Base-by-base conservation (phyloP, 176 grass and related monocot species). In the Metroxylon sagu region DNA sequence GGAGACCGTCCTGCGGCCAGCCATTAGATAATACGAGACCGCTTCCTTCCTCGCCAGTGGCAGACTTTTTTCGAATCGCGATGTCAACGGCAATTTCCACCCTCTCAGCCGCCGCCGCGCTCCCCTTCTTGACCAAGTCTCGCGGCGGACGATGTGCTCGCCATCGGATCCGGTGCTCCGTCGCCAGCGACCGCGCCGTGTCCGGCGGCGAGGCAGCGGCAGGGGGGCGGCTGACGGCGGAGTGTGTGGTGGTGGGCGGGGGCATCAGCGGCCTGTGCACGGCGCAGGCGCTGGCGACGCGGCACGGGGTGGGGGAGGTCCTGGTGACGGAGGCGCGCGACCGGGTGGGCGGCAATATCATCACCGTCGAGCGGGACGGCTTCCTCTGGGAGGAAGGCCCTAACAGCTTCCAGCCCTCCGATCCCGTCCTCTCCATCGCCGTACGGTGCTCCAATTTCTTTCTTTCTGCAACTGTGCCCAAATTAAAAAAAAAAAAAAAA, bases 381-480 rank as follows among this genome's bases (percentile, higher is more conserved):
- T 97, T 85, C 62, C 87, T 91, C 23, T 97, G 87, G 93, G 93
- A 91, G 63, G 87, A 97, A 59, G 93, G 93, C 0, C 93, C 84
- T 59, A 97, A 97, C 66, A 97, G 93, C 73, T 97, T 91, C 78
- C 93, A 97, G 59, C 93, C 93, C 23, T 91, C 84, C 53, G 87
- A 92, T 39, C 78, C 87, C 18, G 84, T 97, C 18, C 81, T 97
- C 63, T 60, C 87, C 17, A 88, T 87, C 73, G 84, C 93, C 25
- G 79, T 97, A 88, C 0, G 51, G 68, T 30, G 18, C 50, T 35
- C 52, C 59, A 28, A 18, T 30, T 25, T 59, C 26, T 28, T 28
- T 0, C 21, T 23, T 23, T 23, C 21, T 14, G 35, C 35, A 3
- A 12, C 12, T 43, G 35, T 14, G 35, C 7, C 31, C 21, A 23